Evolutionary conservation across 23 red algal genomes (phyloP).

Genomic region (Pyropia yezoensis): DNA sequence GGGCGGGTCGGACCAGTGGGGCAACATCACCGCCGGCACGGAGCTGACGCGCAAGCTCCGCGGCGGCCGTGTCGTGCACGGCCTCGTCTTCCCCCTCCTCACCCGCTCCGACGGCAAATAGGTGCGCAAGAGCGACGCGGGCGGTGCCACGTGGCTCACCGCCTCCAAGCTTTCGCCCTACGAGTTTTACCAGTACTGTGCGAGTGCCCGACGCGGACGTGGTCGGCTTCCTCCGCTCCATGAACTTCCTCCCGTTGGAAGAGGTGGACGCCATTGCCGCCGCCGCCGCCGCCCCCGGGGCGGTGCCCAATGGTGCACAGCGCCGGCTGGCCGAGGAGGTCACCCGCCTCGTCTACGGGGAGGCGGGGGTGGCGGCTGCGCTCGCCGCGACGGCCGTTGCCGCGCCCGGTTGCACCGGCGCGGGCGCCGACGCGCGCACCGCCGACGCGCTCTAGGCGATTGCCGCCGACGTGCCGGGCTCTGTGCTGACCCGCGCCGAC

Average conservation of each 20-base stretch:
- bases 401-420: constrained; percentile 50
- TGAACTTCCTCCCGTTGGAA: constrained; percentile 74
- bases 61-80: constrained; percentile 34
- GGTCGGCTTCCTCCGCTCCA: constrained; percentile 45
- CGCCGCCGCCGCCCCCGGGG: constrained; percentile 23
- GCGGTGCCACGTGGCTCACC: constrained; percentile 78
- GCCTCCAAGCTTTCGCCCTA: constrained; percentile 75
- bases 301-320: constrained; percentile 74
- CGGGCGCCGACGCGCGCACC: constrained; percentile 8
- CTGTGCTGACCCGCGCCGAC: constrained; percentile 12
- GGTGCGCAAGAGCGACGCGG: constrained; percentile 89
- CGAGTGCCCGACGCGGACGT: constrained; percentile 69
- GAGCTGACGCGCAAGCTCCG: constrained; percentile 79
- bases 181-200: constrained; percentile 90
- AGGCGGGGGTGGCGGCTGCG: constrained; percentile 57
- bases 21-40: constrained; percentile 88
- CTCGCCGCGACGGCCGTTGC: constrained; percentile 70
- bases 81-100: constrained; percentile 87
- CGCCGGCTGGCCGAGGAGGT: constrained; percentile 72
- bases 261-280: constrained; percentile 68
- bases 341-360: constrained; percentile 83
- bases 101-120: constrained; percentile 82
- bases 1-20: constrained; percentile 95
- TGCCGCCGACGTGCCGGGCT: constrained; percentile 53
- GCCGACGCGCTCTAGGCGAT: constrained; percentile 64